Percentiles rank a stretch among this genome's conserved stretches.
These are phyloP conservation scores for Colletotrichum cordylinicola DNA, from an alignment of 2,329 filamentous ascomycete genomes.

Conservation along the genomic window DNA sequence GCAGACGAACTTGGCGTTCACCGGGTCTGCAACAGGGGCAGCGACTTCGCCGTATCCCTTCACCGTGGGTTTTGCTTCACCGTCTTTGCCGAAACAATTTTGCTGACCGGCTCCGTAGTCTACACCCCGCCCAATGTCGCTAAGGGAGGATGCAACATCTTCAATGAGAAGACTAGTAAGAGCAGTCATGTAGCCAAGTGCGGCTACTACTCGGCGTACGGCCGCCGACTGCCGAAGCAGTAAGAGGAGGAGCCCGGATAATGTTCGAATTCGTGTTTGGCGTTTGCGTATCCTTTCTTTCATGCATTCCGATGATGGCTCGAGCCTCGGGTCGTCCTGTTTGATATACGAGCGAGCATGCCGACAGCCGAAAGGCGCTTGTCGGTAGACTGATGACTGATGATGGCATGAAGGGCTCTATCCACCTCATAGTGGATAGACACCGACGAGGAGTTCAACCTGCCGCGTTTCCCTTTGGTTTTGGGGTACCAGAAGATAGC, in stretches of 20 bases:
- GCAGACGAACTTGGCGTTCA: constrained; percentile 89
- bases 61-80: constrained; percentile 49
- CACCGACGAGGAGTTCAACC: constrained; percentile 14
- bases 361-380: constrained; percentile 12
- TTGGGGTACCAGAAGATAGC: constrained; percentile 18
- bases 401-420: constrained; percentile 13
- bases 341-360: neutral
- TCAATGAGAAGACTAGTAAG: constrained; percentile 77
- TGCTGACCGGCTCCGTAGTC: constrained; percentile 47
- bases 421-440: constrained; percentile 1
- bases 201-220: constrained; percentile 73
- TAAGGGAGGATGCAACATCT: constrained; percentile 81
- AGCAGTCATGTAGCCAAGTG: constrained; percentile 74
- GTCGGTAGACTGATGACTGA: constrained; percentile 11
- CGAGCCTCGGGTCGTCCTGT: constrained; percentile 1
- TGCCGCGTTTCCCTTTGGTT: neutral
- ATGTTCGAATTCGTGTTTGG: neutral
- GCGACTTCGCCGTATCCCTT: constrained; percentile 81
- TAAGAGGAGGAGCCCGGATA: constrained; percentile 20
- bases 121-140: constrained; percentile 92
- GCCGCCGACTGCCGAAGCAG: constrained; percentile 48
- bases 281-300: neutral
- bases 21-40: constrained; percentile 77
- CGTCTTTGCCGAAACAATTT: neutral
- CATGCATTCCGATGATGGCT: neutral